Evolutionary conservation across 2,329 filamentous ascomycete species (phyloP).

Genomic region (Cladophialophora carrionii): DNA sequence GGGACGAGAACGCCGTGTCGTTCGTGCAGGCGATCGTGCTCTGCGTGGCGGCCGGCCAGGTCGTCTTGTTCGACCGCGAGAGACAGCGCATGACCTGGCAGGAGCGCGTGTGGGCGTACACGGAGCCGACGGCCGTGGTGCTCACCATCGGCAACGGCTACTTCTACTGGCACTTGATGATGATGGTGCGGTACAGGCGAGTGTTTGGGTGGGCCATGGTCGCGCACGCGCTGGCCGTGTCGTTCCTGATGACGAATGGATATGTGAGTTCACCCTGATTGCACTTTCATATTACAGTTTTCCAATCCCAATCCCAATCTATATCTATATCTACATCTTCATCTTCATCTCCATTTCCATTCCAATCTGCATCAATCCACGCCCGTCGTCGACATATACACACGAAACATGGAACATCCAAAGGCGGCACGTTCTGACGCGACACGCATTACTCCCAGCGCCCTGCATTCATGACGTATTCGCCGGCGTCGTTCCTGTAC

Average conservation of each 20-base stretch:
- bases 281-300: too few species aligned
- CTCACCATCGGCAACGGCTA: constrained; percentile 2
- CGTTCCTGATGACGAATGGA: constrained; percentile 12
- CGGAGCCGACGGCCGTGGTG: constrained; percentile 1
- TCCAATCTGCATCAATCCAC: too few species aligned
- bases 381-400: too few species aligned
- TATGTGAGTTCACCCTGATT: background rate
- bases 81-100: constrained; percentile 12
- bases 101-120: constrained; percentile 8
- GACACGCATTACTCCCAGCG: background rate
- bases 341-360: too few species aligned
- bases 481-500: constrained; percentile 12
- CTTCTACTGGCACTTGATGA: constrained; percentile 13
- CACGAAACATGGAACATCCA: background rate
- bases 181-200: constrained; percentile 5
- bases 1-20: constrained; percentile 9
- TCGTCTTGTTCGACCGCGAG: constrained; percentile 2
- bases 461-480: constrained; percentile 9
- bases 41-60: background rate
- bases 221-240: constrained; percentile 7
- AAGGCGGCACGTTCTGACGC: background rate
- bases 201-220: constrained; percentile 13
- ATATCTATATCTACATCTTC: too few species aligned
- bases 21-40: constrained; percentile 6
- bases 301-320: background rate